These are phyloP conservation scores for Rhynchosporium secalis DNA, from an alignment of 2,329 filamentous ascomycete species.

Conservation along the genomic window DNA sequence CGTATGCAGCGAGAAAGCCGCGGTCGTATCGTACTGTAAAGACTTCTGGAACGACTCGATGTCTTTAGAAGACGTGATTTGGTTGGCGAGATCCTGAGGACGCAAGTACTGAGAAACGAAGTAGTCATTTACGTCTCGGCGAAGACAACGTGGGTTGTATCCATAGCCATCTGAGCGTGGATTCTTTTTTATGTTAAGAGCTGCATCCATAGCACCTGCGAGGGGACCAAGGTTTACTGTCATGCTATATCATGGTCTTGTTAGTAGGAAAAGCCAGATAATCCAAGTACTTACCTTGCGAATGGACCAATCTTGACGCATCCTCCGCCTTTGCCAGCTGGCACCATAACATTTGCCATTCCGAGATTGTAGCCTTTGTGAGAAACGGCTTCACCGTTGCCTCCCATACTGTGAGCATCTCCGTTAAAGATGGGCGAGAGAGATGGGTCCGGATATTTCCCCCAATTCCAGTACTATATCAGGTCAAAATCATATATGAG, in stretches of 20 bases:
- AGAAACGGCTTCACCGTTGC: constrained; percentile 45
- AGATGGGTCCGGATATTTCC: constrained; percentile 26
- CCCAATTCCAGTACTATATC: constrained; percentile 27
- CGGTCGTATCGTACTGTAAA: constrained; percentile 35
- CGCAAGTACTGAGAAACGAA: constrained; percentile 1
- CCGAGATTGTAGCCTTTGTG: constrained; percentile 26
- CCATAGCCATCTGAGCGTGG: constrained; percentile 21
- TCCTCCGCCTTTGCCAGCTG: constrained; percentile 55
- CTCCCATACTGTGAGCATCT: constrained; percentile 48
- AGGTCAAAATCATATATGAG: constrained; percentile 33
- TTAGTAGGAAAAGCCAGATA: neutral
- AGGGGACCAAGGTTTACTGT: constrained; percentile 29
- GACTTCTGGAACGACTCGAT: constrained; percentile 19
- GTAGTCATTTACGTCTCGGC: constrained; percentile 42
- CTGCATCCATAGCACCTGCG: constrained; percentile 1
- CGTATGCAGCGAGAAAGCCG: constrained; percentile 20
- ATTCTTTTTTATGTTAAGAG: constrained; percentile 2
- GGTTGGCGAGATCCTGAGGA: constrained; percentile 10
- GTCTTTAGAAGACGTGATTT: constrained; percentile 11
- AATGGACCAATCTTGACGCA: constrained; percentile 52
- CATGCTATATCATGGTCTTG: constrained; percentile 32
- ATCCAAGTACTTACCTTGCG: constrained; percentile 11
- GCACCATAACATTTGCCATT: constrained; percentile 33
- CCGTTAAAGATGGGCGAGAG: constrained; percentile 49
- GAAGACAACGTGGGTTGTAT: constrained; percentile 46